Percentiles rank a stretch among this genome's conserved stretches.
Evolutionary conservation across 169 alveolate species (phyloP).

Genomic region (Eimeria sp.): DNA sequence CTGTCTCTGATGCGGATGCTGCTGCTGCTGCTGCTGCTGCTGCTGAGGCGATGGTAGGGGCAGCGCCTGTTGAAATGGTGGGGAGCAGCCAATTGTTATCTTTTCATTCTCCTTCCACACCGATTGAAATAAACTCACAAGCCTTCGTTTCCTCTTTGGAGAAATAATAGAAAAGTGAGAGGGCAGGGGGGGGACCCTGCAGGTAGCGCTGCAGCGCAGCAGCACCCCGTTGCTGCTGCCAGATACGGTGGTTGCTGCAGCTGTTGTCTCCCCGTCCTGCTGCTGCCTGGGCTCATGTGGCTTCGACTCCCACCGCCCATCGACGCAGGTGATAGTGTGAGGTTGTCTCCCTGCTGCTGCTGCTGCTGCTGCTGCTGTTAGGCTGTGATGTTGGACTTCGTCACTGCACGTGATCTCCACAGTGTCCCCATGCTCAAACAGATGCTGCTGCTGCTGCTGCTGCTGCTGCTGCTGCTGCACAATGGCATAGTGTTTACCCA

Average conservation of each 20-base stretch:
- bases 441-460: background rate
- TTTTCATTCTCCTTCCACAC: conserved; percentile 18
- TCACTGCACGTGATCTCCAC: conserved; percentile 35
- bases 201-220: conserved; percentile 66
- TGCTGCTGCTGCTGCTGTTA: conserved; percentile 20
- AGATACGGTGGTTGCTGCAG: background rate
- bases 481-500: conserved; percentile 14
- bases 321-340: conserved; percentile 43
- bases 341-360: background rate
- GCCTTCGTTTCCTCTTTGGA: background rate
- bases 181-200: conserved; percentile 41
- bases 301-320: conserved; percentile 36
- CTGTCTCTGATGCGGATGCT: conserved; percentile 3
- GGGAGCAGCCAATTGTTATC: conserved; percentile 9
- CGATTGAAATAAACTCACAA: background rate
- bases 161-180: background rate
- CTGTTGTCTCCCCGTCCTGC: background rate
- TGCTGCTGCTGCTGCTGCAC: conserved; percentile 25
- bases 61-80: background rate
- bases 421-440: conserved; percentile 28
- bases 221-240: conserved; percentile 54
- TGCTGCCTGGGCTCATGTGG: conserved; percentile 18
- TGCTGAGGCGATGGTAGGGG: background rate
- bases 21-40: conserved; percentile 18
- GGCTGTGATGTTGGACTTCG: background rate